phyloP scores from a whole-genome alignment of 257 asterid species.

The Solanum pinnatisectum region DNA sequence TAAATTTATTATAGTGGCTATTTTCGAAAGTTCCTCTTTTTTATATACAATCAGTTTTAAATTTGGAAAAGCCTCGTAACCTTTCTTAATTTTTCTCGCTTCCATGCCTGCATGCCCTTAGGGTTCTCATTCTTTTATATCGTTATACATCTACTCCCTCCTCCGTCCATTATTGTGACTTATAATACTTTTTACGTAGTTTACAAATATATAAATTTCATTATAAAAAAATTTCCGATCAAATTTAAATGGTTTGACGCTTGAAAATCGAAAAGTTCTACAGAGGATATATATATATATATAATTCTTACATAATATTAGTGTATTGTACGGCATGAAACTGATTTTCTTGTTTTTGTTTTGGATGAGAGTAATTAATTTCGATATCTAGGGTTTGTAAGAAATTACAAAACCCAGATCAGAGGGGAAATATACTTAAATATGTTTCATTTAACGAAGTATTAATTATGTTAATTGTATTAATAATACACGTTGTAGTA shows the following conservation, averaged over 20 bases:
- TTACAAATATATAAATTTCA: no score
- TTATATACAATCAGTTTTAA: no score
- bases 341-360: background rate
- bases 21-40: no score
- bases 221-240: accelerated
- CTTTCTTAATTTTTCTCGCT: background rate
- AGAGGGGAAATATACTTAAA: background rate
- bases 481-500: background rate
- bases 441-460: background rate
- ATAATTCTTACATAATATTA: background rate
- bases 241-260: no score
- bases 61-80: background rate
- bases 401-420: background rate
- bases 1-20: no score
- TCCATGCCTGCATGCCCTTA: background rate
- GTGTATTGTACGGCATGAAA: background rate
- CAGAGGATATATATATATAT: no score
- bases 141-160: background rate
- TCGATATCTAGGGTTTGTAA: background rate
- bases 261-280: no score
- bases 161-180: no score
- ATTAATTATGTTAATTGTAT: background rate
- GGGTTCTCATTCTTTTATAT: background rate
- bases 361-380: background rate
- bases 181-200: no score